Percentiles rank a stretch among this genome's conserved stretches.
phyloP scores from a whole-genome alignment of 1,284 basidiomycete genomes.

The Meripilus lineatus region DNA sequence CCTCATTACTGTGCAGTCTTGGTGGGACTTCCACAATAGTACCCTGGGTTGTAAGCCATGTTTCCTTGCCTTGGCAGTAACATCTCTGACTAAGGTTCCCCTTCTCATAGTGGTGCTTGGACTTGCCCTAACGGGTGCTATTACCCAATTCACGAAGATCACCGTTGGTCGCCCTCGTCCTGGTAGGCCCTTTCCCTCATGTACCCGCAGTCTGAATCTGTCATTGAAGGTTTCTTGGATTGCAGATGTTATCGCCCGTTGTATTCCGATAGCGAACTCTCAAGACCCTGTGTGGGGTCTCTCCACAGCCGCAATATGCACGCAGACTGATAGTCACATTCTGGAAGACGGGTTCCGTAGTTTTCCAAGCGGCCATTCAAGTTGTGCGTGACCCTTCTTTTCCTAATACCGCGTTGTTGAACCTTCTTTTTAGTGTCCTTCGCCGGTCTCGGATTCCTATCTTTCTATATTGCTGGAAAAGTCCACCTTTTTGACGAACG shows the following conservation, averaged over 20 bases:
- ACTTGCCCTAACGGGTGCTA: slow-evolving; percentile 69
- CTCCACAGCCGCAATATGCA: slow-evolving; percentile 76
- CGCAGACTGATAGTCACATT: slow-evolving; percentile 52
- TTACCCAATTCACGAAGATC: slow-evolving; percentile 85
- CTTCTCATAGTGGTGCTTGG: slow-evolving; percentile 59
- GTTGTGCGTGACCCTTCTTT: slow-evolving; percentile 43
- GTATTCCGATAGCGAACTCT: slow-evolving; percentile 66
- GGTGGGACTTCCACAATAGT: slow-evolving; percentile 88
- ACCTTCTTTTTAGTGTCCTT: slow-evolving; percentile 64
- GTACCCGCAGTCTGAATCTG: background rate
- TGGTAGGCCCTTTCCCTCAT: slow-evolving; percentile 35
- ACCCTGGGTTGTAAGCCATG: slow-evolving; percentile 64
- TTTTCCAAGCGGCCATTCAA: slow-evolving; percentile 92
- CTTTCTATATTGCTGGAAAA: slow-evolving; percentile 89
- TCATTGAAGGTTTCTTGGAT: background rate
- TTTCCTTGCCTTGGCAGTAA: background rate
- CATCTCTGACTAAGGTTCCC: slow-evolving; percentile 13
- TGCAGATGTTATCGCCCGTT: slow-evolving; percentile 77
- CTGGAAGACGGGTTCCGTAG: slow-evolving; percentile 87
- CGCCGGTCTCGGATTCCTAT: slow-evolving; percentile 87
- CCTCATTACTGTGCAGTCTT: slow-evolving; percentile 64
- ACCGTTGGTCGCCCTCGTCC: slow-evolving; percentile 89
- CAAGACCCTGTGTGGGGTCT: slow-evolving; percentile 73
- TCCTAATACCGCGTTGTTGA: background rate
- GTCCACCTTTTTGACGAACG: slow-evolving; percentile 84